Evolutionary conservation across 202 grass and related monocot genomes (phyloP).

Genomic region (Setaria italica): DNA sequence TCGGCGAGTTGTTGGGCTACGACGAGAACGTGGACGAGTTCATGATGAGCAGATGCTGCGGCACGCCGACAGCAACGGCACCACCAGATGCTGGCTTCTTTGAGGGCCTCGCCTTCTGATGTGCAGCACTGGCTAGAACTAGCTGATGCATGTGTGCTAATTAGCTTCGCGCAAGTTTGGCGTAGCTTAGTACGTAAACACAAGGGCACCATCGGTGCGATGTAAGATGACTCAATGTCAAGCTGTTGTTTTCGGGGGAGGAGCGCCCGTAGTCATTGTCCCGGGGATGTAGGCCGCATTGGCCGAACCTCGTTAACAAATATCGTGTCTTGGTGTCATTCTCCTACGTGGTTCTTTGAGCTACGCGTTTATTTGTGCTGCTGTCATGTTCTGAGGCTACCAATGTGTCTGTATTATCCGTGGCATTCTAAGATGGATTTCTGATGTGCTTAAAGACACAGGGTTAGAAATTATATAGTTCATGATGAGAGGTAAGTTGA

Average conservation of each 20-base stretch:
- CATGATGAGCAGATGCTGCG: neutral
- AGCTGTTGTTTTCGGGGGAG: neutral
- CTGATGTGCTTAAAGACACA: too few relatives aligned
- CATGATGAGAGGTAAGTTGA: too few relatives aligned
- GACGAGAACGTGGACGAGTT: too few relatives aligned
- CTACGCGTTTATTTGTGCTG: neutral
- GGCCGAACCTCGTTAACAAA: neutral
- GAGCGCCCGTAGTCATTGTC: neutral
- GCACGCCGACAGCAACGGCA: neutral
- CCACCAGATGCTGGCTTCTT: neutral
- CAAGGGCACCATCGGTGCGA: too few relatives aligned
- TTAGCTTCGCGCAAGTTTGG: neutral
- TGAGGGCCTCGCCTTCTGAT: neutral
- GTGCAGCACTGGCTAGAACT: neutral
- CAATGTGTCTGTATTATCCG: too few relatives aligned
- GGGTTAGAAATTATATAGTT: too few relatives aligned
- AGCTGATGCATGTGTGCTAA: neutral
- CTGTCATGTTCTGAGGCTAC: too few relatives aligned
- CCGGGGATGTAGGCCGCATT: neutral
- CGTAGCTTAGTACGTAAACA: too few relatives aligned
- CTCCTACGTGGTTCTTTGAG: neutral
- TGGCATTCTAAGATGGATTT: too few relatives aligned
- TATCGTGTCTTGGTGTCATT: neutral
- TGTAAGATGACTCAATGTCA: neutral
- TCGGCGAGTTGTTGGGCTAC: neutral